A percentile compares a stretch with the other conserved stretches of the same genome.
These are phyloP conservation scores for Rhododendron kiyosumense DNA, from an alignment of 148 eudicot species.

Conservation along the genomic window DNA sequence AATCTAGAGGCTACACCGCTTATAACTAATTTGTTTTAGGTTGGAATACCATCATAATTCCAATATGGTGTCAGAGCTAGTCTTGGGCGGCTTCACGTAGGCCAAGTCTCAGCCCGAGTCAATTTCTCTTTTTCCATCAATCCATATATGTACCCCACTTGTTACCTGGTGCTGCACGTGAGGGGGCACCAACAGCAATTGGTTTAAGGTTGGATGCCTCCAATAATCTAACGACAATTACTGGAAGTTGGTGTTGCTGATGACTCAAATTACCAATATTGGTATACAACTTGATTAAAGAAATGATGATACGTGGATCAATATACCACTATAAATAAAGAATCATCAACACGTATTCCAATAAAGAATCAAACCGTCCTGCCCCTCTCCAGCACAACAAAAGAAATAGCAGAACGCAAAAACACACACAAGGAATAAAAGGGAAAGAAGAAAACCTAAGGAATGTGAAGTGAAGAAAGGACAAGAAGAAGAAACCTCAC, in stretches of 20 bases:
- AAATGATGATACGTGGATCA: not conserved
- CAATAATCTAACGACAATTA: not conserved
- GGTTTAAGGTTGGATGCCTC: not conserved
- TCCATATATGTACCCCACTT: no score
- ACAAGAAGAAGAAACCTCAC: conserved; percentile 38
- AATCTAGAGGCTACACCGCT: no score
- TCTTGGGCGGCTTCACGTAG: not conserved
- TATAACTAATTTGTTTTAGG: no score
- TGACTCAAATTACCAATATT: not conserved
- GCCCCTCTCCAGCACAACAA: not conserved
- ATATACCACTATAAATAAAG: not conserved
- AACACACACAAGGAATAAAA: not conserved
- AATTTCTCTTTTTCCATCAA: not conserved
- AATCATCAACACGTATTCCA: not conserved
- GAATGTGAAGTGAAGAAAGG: conserved; percentile 1
- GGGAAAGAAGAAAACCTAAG: not conserved
- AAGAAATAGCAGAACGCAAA: not conserved
- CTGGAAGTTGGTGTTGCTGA: not conserved
- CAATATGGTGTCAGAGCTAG: not conserved
- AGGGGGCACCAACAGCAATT: not conserved
- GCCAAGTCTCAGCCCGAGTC: not conserved
- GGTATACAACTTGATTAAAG: not conserved
- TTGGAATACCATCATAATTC: no score
- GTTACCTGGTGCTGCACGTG: not conserved
- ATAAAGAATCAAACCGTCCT: not conserved